phyloP scores from a whole-genome alignment of 306 rosid species.

The Ammopiptanthus mongolicus region DNA sequence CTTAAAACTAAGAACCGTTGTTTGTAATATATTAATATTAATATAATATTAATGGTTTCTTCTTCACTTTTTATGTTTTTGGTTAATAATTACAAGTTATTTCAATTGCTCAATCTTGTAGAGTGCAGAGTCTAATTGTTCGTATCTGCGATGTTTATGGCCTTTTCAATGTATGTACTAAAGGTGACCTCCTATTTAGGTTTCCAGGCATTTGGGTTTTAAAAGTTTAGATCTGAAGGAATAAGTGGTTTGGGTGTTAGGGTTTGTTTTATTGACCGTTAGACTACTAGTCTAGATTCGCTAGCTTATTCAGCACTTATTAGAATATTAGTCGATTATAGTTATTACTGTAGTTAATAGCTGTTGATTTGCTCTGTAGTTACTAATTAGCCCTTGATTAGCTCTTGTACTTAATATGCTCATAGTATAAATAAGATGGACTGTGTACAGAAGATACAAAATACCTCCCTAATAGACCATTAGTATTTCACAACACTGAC shows the following conservation, averaged over 20 bases:
- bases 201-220: neutral
- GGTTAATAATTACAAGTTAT: neutral
- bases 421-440: neutral
- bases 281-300: neutral
- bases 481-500: too few species aligned
- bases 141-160: neutral
- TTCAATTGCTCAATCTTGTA: neutral
- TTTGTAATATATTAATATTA: neutral
- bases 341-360: neutral
- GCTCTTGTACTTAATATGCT: neutral
- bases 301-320: neutral
- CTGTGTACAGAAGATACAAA: neutral
- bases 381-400: neutral
- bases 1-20: neutral
- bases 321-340: neutral
- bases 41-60: neutral
- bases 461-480: too few species aligned
- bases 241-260: neutral
- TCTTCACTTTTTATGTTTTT: neutral
- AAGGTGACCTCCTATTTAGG: neutral
- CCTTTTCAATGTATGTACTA: neutral
- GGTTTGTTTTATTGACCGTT: neutral
- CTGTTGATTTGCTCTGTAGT: neutral
- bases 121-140: neutral
- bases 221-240: neutral